Conservation (phyloP, 139 green algal species). For the Pleodorina starrii region DNA sequence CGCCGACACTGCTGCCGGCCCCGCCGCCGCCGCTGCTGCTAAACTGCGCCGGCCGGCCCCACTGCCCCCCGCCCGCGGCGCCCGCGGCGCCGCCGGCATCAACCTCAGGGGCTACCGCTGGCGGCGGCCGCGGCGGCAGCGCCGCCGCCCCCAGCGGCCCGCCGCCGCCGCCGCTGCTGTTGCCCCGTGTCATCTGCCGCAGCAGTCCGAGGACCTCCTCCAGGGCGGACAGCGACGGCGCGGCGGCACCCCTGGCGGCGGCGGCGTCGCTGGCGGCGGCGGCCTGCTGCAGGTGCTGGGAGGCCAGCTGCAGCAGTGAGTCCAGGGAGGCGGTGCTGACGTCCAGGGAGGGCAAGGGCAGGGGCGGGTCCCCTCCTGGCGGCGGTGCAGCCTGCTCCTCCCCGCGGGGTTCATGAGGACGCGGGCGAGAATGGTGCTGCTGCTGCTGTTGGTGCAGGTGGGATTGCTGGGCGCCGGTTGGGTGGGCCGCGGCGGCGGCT, state of each 20-base stretch:
- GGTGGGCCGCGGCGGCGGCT: background rate
- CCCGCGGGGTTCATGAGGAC: no score
- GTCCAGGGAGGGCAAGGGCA: no score
- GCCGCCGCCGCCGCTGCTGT: background rate
- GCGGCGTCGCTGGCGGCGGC: background rate
- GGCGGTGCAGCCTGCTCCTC: background rate
- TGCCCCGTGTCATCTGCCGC: background rate
- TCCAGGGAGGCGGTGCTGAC: background rate
- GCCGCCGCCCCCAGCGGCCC: background rate
- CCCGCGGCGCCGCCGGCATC: background rate
- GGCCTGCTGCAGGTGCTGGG: conserved; percentile 3
- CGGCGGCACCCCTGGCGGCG: background rate
- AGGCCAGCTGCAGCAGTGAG: background rate
- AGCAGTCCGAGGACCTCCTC: conserved; percentile 28
- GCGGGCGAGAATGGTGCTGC: no score
- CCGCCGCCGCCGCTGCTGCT: background rate
- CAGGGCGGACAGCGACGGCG: background rate
- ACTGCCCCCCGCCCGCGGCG: background rate
- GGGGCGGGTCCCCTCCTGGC: background rate
- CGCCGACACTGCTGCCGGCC: background rate
- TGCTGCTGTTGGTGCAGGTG: no score
- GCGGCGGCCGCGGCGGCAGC: background rate
- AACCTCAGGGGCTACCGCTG: background rate
- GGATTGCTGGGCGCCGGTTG: no score
- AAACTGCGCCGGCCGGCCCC: background rate